A percentile compares a stretch with the other conserved stretches of the same genome.
Conservation (phyloP, 768 basidiomycete genomes). For the Leccinellum luteum region DNA sequence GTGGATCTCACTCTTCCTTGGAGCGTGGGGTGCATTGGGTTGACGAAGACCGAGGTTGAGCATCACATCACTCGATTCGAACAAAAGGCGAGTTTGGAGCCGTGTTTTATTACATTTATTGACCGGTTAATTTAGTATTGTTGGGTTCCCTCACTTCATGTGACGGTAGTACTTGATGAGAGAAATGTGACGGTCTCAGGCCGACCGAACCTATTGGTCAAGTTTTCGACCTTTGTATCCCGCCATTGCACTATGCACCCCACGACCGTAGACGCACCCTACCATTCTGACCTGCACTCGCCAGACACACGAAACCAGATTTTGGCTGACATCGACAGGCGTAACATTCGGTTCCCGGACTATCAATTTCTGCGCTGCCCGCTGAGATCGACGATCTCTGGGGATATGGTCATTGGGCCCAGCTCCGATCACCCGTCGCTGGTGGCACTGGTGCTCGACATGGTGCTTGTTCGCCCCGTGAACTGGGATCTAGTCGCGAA, state of each 20-base stretch:
- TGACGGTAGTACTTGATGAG: constrained; percentile 52
- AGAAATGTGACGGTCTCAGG: constrained; percentile 57
- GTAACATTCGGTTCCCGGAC: constrained; percentile 50
- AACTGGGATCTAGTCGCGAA: constrained; percentile 49
- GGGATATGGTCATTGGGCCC: constrained; percentile 31
- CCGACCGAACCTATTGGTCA: constrained; percentile 45
- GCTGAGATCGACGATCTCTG: constrained; percentile 46
- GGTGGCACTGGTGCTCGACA: constrained; percentile 37
- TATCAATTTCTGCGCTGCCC: constrained; percentile 46
- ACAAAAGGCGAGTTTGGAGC: constrained; percentile 14
- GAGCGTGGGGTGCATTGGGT: constrained; percentile 42
- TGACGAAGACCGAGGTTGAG: constrained; percentile 25
- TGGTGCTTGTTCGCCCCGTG: constrained; percentile 48
- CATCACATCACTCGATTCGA: constrained; percentile 25
- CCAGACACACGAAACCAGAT: constrained; percentile 38
- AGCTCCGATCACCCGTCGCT: constrained; percentile 28
- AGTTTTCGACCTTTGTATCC: constrained; percentile 41
- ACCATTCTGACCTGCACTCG: constrained; percentile 41
- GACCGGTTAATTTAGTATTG: constrained; percentile 5
- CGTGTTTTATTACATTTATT: not conserved
- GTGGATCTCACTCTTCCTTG: constrained; percentile 37
- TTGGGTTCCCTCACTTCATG: constrained; percentile 33
- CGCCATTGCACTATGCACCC: constrained; percentile 37
- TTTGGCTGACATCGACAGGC: constrained; percentile 41
- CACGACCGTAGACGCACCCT: constrained; percentile 49